Conservation (phyloP, 1,284 basidiomycete genomes). For the Sporisorium graminicola region DNA sequence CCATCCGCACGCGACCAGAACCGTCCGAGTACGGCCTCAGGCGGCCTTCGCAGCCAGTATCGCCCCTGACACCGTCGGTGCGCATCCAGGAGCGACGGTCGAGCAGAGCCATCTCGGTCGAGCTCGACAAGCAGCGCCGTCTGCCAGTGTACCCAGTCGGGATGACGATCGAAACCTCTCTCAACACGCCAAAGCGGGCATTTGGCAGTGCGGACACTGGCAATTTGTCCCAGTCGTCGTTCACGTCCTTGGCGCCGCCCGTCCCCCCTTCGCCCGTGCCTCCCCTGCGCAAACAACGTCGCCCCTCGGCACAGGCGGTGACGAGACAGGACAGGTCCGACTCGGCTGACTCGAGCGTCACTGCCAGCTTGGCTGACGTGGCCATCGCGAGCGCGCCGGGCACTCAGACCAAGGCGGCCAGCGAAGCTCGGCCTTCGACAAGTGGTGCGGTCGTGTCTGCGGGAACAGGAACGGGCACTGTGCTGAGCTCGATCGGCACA, state of each 20-base stretch:
- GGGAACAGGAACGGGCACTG: no score
- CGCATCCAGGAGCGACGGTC: not conserved
- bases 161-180: constrained; percentile 5
- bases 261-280: constrained; percentile 22
- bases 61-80: not conserved
- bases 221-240: constrained; percentile 24
- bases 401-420: not conserved
- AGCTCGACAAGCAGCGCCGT: not conserved
- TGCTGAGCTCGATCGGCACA: not conserved
- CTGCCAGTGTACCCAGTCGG: constrained; percentile 12
- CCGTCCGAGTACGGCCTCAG: constrained; percentile 15
- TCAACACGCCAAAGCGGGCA: not conserved
- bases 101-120: not conserved
- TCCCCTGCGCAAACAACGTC: constrained; percentile 26
- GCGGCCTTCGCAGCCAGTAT: not conserved
- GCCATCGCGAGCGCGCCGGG: not conserved
- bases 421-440: not conserved
- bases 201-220: not conserved
- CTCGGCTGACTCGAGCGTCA: constrained; percentile 8
- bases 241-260: constrained; percentile 20
- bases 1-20: constrained; percentile 18
- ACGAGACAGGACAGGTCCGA: constrained; percentile 5
- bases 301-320: constrained; percentile 2
- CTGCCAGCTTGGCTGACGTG: not conserved
- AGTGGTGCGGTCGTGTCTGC: constrained; percentile 4